Evolutionary conservation across 257 asterid genomes (phyloP), one percentile per base, ranked within the genome.

Genomic region (Rubia yunnanensis): DNA sequence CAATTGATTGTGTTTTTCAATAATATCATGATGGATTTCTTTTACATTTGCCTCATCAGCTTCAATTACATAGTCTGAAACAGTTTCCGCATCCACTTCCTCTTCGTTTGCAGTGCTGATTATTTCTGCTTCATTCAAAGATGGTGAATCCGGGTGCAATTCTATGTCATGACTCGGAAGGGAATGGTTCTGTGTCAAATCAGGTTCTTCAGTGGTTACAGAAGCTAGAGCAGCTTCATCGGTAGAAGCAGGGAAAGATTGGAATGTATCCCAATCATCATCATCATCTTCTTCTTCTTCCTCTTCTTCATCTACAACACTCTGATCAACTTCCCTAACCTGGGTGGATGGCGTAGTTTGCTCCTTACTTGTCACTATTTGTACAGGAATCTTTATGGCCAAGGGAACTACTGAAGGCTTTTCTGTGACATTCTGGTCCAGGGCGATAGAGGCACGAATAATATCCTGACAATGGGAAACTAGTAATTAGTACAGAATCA

Each of bases 231-330:
- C 73, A 71, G 72, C 71, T 78, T 74, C 96, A 62, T 66, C 81
- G 58, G 59, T 76, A 15, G 92, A 76, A 66, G 94, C 88, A 55
- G 99, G 88, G 79, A 94, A 90, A 28, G 99, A 92, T 80, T 94
- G 99, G 80, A 90, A 94, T 72, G 92, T 84, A 71, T 94, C 99
- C 99, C 99, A 94, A 72, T 94, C 99, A 39, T 89, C 96, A 0
- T 90, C 95, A 0, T 84, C 89, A 22, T 78, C 86, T 17, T 81
- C 89, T 7, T 80, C 88, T 23, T 83, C 90, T 57, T 60, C 64
- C 4, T n/a, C 64, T 9, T 58, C 41, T 0, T 59, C 64, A 31
- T 59, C 64, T 17, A 7, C 64, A 31, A 78, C 84, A 63, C 72
- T 83, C 56, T 79, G 76, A 52, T 71, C 76, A 70, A 77, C 63